phyloP scores from a whole-genome alignment of 1,284 basidiomycete genomes.

The Phenoliferia sp. region DNA sequence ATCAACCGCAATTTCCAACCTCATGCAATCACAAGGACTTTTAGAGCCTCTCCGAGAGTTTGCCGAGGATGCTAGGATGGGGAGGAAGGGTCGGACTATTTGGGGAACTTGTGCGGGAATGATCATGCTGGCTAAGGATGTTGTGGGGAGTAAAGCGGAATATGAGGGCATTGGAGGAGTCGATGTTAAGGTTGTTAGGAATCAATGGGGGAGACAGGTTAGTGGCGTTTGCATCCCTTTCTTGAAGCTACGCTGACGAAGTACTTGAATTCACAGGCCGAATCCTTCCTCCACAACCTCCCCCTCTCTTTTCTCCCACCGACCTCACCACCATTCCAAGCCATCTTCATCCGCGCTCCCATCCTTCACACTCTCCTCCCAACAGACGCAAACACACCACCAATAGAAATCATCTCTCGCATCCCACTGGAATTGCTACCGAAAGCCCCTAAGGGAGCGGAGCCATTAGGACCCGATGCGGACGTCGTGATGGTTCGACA shows the following conservation, averaged over 20 bases:
- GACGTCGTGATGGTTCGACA: conserved; percentile 82
- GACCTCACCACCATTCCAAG: conserved; percentile 64
- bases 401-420: conserved; percentile 2
- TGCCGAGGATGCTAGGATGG: conserved; percentile 43
- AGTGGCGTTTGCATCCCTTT: background rate
- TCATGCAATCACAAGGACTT: conserved; percentile 72
- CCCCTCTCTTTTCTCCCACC: conserved; percentile 60
- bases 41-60: conserved; percentile 71
- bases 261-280: conserved; percentile 53
- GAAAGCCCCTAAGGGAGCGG: background rate
- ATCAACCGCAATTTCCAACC: conserved; percentile 85
- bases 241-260: background rate
- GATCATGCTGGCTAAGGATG: conserved; percentile 71
- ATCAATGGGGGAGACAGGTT: conserved; percentile 62
- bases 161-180: conserved; percentile 83
- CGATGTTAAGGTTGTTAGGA: conserved; percentile 73
- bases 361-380: conserved; percentile 45
- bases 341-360: conserved; percentile 93
- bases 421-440: background rate
- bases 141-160: conserved; percentile 70
- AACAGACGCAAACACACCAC: conserved; percentile 40
- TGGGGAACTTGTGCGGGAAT: conserved; percentile 99
- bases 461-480: conserved; percentile 49
- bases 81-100: conserved; percentile 59
- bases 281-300: conserved; percentile 81